Base-by-base conservation (phyloP, 169 alveolate species). In the Cryptosporidium felis region DNA sequence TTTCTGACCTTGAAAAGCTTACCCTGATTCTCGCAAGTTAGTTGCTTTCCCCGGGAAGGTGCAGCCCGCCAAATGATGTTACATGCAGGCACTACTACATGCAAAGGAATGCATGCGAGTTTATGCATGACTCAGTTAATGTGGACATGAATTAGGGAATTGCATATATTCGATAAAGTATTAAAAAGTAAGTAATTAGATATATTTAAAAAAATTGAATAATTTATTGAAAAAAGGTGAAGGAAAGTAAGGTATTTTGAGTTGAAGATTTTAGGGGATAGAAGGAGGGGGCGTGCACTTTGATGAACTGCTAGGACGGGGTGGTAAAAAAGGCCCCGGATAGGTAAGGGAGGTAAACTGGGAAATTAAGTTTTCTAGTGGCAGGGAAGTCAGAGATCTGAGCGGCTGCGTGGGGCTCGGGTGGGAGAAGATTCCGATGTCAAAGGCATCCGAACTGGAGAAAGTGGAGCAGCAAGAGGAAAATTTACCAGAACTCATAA, bases 381-480 rank as follows among this genome's bases (percentile, higher is more conserved):
- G 41, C 44, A 28, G 30, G 32, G 63, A 56, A 56, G 32, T 30
- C 14, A 56, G 0, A 42, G 36, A 26, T 56, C 63, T 56, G 63
- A 28, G n/a, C n/a, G n/a, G n/a, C n/a, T n/a, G n/a, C n/a, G 63
- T 56, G 63, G 44, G 63, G 44, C 26, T 56, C 26, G 23, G 63
- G 63, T n/a, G n/a, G n/a, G n/a, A n/a, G n/a, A n/a, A n/a, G n/a
- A 56, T 6, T 56, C 41, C 63, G 63, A 56, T 56, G 63, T 56
- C 63, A 56, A 56, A 26, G 63, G 63, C 63, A 5, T 28, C 63
- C 26, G 40, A 56, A 21, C 42, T 56, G 42, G 44, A 56, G 41
- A 56, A 56, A 56, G 63, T 56, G 63, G 63, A 56, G 41, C 63
- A 56, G 23, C 63, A 56, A 56, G 63, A 56, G 21, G 63, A 56